Percentiles rank a stretch among this genome's conserved stretches.
Evolutionary conservation across 805 yeast genomes (phyloP).

Genomic region (Saturnispora silvae): DNA sequence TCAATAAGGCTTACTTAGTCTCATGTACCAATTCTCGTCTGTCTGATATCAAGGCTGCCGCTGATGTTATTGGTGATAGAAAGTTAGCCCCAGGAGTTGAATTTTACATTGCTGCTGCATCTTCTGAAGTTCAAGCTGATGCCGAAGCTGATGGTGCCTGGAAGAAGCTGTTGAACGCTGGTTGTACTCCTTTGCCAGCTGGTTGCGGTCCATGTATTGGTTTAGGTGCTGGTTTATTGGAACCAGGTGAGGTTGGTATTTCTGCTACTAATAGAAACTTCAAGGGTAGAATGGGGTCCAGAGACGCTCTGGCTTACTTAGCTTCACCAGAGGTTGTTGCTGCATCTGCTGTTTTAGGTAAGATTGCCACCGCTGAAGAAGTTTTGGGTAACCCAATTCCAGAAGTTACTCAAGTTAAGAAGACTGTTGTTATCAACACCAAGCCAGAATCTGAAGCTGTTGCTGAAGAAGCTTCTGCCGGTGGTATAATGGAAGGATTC

Average conservation of each 20-base stretch:
- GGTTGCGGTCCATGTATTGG: conserved; percentile 99
- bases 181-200: conserved; percentile 90
- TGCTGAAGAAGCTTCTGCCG: conserved; percentile 38
- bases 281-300: conserved; percentile 98
- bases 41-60: conserved; percentile 90
- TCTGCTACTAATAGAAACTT: conserved; percentile 97
- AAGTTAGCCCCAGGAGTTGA: conserved; percentile 85
- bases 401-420: conserved; percentile 38
- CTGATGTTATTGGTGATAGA: conserved; percentile 70
- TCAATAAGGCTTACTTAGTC: conserved; percentile 93
- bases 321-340: conserved; percentile 99
- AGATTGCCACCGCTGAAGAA: conserved; percentile 88
- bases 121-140: conserved; percentile 83
- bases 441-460: conserved; percentile 16
- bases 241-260: conserved; percentile 96
- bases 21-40: conserved; percentile 95
- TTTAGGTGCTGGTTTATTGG: conserved; percentile 82
- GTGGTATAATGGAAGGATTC: conserved; percentile 67
- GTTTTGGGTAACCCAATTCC: conserved; percentile 49
- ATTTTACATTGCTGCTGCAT: conserved; percentile 96
- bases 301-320: conserved; percentile 88
- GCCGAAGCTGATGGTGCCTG: conserved; percentile 91
- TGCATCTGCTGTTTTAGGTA: conserved; percentile 93
- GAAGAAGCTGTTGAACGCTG: conserved; percentile 82
- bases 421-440: conserved; percentile 27